Conservation (phyloP, 1,284 basidiomycete species). For the Sporisorium sorghi region DNA sequence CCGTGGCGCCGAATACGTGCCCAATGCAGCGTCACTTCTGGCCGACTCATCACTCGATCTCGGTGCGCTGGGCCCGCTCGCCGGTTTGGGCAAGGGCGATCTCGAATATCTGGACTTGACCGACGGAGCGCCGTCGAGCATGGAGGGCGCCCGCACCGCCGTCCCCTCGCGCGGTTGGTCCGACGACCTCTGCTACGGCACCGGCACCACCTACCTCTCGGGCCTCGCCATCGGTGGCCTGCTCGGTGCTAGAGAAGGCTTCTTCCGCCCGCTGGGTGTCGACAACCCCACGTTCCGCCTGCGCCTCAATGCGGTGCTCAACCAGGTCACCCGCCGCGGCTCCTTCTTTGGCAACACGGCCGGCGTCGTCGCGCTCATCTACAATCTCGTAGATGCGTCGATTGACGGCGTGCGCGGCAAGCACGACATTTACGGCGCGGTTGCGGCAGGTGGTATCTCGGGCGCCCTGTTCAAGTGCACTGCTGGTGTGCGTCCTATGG, state of each 20-base stretch:
- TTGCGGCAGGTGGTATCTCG: slow-evolving; percentile 89
- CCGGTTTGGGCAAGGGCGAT: slow-evolving; percentile 64
- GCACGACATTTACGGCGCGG: slow-evolving; percentile 90
- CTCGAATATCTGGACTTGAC: slow-evolving; percentile 69
- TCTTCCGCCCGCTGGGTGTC: slow-evolving; percentile 79
- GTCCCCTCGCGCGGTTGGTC: slow-evolving; percentile 86
- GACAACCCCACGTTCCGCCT: slow-evolving; percentile 74
- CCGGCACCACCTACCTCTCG: slow-evolving; percentile 96
- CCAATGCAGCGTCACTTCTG: slow-evolving; percentile 90
- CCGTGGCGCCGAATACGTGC: slow-evolving; percentile 78
- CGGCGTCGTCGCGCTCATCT: slow-evolving; percentile 93
- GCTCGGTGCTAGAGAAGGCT: slow-evolving; percentile 96
- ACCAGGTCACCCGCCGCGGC: slow-evolving; percentile 94
- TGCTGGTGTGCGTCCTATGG: slow-evolving; percentile 87
- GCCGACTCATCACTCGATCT: slow-evolving; percentile 84
- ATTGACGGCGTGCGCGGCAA: slow-evolving; percentile 89
- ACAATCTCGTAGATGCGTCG: slow-evolving; percentile 94
- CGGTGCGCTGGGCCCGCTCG: slow-evolving; percentile 79
- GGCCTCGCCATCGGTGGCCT: slow-evolving; percentile 93
- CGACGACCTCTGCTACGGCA: slow-evolving; percentile 99
- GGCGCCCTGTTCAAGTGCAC: slow-evolving; percentile 94
- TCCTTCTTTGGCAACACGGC: slow-evolving; percentile 98
- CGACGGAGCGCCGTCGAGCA: slow-evolving; percentile 62
- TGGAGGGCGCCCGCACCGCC: slow-evolving; percentile 67
- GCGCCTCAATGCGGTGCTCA: slow-evolving; percentile 95